Evolutionary conservation across 2,329 filamentous ascomycete species (phyloP), one percentile per base, ranked within the genome.

Genomic region (Elsinoe batatas): DNA sequence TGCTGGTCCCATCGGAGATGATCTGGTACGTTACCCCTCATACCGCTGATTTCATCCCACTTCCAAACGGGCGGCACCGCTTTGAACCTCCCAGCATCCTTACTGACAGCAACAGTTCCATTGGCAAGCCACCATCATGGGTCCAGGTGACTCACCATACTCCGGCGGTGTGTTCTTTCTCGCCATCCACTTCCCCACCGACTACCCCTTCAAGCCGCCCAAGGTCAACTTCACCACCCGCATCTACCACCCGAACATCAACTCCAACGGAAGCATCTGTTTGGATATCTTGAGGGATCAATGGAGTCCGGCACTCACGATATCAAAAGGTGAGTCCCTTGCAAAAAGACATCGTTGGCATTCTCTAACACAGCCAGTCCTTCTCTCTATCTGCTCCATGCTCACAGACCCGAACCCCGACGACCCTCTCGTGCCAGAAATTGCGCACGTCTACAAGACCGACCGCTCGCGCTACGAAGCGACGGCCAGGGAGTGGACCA

Each of bases 121-220:
- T 84, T 98, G 93, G 93, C 93, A 98, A 85, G 93, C 93, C 68
- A 98, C 93, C 54, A 98, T 98, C 73, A 98, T 98, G 93, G 93
- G 93, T 75, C 93, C 93, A 72, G 81, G 87, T 73, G 93, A 97
- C 75, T 96, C 90, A 69, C 93, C 93, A 73, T 98, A 97, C 80
- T 89, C 91, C 51, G 91, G 91, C 72, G 93, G 93, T 69, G 91
- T 98, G 66, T 98, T 98, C 82, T 98, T 98, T 84, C 83, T 98
- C 64, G 85, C 87, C 65, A 98, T 98, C 71, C 90, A 96, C 77
- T 97, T 98, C 81, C 93, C 93, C 64, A 98, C 93, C 80, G 93
- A 98, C 80, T 98, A 98, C 76, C 93, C 93, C 40, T 98, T 98
- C 82, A 98, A 98, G 86, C 93, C 93, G 61, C 93, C 93, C 65